Conservation (phyloP, 495 filamentous ascomycete species). For the Tuber magnatum region DNA sequence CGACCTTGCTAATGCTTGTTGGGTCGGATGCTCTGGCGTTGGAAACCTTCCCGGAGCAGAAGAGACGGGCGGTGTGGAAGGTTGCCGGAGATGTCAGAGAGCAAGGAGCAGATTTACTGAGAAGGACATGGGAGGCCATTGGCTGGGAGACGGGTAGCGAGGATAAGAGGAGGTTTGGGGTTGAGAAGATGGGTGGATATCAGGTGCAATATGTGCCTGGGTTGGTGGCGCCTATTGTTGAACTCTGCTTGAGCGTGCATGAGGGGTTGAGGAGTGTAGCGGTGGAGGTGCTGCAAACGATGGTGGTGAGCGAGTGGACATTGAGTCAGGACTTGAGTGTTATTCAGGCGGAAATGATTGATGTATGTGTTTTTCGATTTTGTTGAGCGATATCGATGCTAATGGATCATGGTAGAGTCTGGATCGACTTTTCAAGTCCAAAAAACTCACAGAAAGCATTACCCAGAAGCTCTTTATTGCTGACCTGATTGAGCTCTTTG, state of each 20-base stretch:
- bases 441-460: constrained; percentile 77
- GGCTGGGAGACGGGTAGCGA: constrained; percentile 88
- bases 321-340: constrained; percentile 84
- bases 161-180: constrained; percentile 56
- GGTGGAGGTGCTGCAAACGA: constrained; percentile 86
- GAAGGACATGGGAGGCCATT: constrained; percentile 86
- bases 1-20: constrained; percentile 78
- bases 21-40: constrained; percentile 80
- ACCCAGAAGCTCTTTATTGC: constrained; percentile 86
- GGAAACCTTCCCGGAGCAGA: constrained; percentile 96
- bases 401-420: constrained; percentile 50
- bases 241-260: constrained; percentile 90
- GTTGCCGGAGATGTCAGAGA: constrained; percentile 95
- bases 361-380: constrained; percentile 44
- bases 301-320: constrained; percentile 99
- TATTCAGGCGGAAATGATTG: constrained; percentile 94
- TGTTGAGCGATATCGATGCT: constrained; percentile 6
- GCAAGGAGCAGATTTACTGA: constrained; percentile 75
- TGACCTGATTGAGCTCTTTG: constrained; percentile 76
- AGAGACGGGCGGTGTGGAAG: constrained; percentile 93
- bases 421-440: constrained; percentile 83
- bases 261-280: constrained; percentile 83
- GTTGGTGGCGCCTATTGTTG: constrained; percentile 83
- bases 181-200: constrained; percentile 84
- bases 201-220: constrained; percentile 97